Conservation (phyloP, 1,284 basidiomycete genomes). For the Irpex sp. region DNA sequence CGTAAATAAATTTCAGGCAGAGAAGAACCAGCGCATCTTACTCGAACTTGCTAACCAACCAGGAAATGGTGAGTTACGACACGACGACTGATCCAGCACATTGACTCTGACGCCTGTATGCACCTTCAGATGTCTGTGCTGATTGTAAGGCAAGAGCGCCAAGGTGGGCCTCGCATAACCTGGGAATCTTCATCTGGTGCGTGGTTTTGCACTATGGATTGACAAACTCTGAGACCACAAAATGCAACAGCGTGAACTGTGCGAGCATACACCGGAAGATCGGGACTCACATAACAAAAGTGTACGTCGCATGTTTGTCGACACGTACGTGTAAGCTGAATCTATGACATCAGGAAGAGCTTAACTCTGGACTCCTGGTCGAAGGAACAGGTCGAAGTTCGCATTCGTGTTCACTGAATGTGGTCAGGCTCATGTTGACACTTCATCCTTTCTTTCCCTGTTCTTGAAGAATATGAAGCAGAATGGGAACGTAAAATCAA, state of each 20-base stretch:
- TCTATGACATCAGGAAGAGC: slow-evolving; percentile 61
- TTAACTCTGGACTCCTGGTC: slow-evolving; percentile 81
- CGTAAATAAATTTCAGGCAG: slow-evolving; percentile 55
- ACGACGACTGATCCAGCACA: slow-evolving; percentile 1
- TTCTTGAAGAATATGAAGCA: slow-evolving; percentile 64
- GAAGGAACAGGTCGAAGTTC: slow-evolving; percentile 80
- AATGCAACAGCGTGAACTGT: slow-evolving; percentile 60
- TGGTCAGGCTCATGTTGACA: slow-evolving; percentile 10
- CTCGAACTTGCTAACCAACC: slow-evolving; percentile 63
- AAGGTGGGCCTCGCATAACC: slow-evolving; percentile 79
- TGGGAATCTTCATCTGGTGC: slow-evolving; percentile 81
- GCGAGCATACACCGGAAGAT: slow-evolving; percentile 88
- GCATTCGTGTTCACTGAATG: slow-evolving; percentile 22
- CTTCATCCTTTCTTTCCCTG: slow-evolving; percentile 9
- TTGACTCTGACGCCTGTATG: background rate
- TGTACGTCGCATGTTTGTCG: slow-evolving; percentile 44
- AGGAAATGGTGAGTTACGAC: slow-evolving; percentile 61
- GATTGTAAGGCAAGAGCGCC: slow-evolving; percentile 79
- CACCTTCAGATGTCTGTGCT: slow-evolving; percentile 65
- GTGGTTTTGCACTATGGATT: slow-evolving; percentile 16
- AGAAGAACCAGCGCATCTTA: slow-evolving; percentile 66
- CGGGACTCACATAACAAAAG: slow-evolving; percentile 82
- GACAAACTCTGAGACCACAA: background rate
- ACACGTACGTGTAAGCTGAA: slow-evolving; percentile 6
- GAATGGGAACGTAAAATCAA: slow-evolving; percentile 76